Evolutionary conservation across 2,329 filamentous ascomycete species (phyloP), one percentile per base, ranked within the genome.

Genomic region (Cordyceps tenuipes): DNA sequence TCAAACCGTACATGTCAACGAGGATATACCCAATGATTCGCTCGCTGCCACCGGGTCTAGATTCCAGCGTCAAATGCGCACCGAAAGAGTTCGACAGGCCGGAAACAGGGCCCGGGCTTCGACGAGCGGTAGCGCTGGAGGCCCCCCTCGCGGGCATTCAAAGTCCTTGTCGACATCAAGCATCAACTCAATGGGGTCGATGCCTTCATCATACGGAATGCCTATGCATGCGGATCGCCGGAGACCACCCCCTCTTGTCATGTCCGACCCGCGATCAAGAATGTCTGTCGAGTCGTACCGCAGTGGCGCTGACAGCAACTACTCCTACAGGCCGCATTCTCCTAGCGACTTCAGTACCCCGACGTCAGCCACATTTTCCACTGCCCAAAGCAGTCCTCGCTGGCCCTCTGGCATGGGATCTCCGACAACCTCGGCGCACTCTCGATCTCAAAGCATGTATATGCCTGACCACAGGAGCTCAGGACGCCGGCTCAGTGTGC

Each of bases 1-100:
- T 49, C 92, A 97, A 73, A 97, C 94, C 0, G 94, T 99, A 1
- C 94, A 99, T 71, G 89, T 96, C 61, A 97, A 97, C 71, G 94
- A 97, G 72, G 91, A 97, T 61, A 99, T 99, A 39, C 94, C 94
- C 3, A 86, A 87, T 46, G 91, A 97, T 71, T 97, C 94, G 1
- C 82, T 97, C 21, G 94, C 94, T 17, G 94, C 93, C 4, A 94
- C 90, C 1, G 91, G 92, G 26, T 96, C 92, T 9, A 82, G 93
- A 44, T 97, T 96, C 67, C 93, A 97, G 68, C 83, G 93, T 63
- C 92, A 97, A 72, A 91, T 96, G 62, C 84, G 93, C 57, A 95
- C 90, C 0, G 92, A 97, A 65, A 81, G 91, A 62, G 88, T 93
- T 39, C 83, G 90, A 58, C 88, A 89, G 54, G 61, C 88, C 2